phyloP scores from a whole-genome alignment of 345 rosid species.

The Gossypium thurberi region DNA sequence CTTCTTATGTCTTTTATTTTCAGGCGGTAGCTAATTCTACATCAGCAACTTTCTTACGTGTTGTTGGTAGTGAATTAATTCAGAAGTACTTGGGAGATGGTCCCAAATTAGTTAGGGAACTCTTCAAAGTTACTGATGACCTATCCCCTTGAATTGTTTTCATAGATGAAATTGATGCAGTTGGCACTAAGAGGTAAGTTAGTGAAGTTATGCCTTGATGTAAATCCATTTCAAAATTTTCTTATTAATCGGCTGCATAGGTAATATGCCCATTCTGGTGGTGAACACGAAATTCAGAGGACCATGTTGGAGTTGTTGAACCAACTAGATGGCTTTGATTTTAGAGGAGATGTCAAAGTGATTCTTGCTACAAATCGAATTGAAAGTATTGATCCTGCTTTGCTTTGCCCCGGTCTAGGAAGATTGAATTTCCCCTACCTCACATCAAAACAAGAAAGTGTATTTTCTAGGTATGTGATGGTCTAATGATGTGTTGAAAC shows the following conservation, averaged over 20 bases:
- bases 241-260: constrained; percentile 22
- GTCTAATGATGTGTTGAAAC: not conserved
- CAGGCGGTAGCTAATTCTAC: constrained; percentile 98
- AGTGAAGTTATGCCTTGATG: not conserved
- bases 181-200: constrained; percentile 86
- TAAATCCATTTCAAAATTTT: not conserved
- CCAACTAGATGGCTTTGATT: constrained; percentile 92
- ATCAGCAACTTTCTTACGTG: constrained; percentile 89
- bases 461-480: constrained; percentile 67
- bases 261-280: constrained; percentile 93
- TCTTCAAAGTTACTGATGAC: constrained; percentile 93
- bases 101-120: constrained; percentile 92
- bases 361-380: constrained; percentile 94
- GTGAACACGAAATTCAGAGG: constrained; percentile 97
- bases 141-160: constrained; percentile 92
- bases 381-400: constrained; percentile 93
- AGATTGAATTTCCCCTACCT: constrained; percentile 94
- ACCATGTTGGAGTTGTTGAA: constrained; percentile 94
- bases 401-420: constrained; percentile 89
- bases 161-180: constrained; percentile 95
- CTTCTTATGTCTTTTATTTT: constrained; percentile 14
- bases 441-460: constrained; percentile 96
- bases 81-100: constrained; percentile 93
- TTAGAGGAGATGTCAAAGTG: constrained; percentile 95
- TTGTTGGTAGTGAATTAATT: constrained; percentile 92